Conservation (phyloP, 2,329 filamentous ascomycete genomes). For the Neocucurbitaria cava region DNA sequence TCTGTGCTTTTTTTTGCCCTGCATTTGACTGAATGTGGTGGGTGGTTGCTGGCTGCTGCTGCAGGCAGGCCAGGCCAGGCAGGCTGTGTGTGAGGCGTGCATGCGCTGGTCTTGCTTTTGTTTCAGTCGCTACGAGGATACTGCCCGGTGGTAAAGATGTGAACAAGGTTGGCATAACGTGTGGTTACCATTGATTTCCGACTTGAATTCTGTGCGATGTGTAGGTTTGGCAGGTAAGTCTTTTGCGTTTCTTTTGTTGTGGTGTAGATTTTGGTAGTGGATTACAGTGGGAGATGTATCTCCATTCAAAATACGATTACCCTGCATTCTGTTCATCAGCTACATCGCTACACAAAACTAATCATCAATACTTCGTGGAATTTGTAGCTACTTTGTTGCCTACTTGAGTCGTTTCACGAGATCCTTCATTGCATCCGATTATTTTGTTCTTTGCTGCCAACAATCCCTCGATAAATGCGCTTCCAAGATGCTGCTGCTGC, state of each 20-base stretch:
- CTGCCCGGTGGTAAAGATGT: not conserved
- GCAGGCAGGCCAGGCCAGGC: too few species aligned
- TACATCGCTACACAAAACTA: too few species aligned
- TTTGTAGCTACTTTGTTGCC: too few species aligned
- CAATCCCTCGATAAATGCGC: not conserved
- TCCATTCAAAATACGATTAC: too few species aligned
- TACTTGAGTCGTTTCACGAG: too few species aligned
- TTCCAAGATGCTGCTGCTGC: not conserved
- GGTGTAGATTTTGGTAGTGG: not conserved
- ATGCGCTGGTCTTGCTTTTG: not conserved
- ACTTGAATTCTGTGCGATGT: not conserved
- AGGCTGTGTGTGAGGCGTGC: conserved; percentile 2
- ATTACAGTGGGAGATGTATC: too few species aligned
- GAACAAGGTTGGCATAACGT: not conserved
- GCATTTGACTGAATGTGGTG: conserved; percentile 2
- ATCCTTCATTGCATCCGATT: too few species aligned
- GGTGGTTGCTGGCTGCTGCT: too few species aligned
- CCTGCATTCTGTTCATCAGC: too few species aligned
- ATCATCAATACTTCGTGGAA: too few species aligned
- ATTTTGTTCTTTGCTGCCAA: too few species aligned
- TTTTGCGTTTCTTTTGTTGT: not conserved
- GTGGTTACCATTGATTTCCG: not conserved
- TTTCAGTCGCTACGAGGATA: not conserved
- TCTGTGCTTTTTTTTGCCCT: conserved; percentile 13
- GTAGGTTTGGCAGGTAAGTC: not conserved